A percentile compares a stretch with the other conserved stretches of the same genome.
These are phyloP conservation scores for Paraleonurus japonicus DNA, from an alignment of 257 asterid genomes.

Conservation along the genomic window DNA sequence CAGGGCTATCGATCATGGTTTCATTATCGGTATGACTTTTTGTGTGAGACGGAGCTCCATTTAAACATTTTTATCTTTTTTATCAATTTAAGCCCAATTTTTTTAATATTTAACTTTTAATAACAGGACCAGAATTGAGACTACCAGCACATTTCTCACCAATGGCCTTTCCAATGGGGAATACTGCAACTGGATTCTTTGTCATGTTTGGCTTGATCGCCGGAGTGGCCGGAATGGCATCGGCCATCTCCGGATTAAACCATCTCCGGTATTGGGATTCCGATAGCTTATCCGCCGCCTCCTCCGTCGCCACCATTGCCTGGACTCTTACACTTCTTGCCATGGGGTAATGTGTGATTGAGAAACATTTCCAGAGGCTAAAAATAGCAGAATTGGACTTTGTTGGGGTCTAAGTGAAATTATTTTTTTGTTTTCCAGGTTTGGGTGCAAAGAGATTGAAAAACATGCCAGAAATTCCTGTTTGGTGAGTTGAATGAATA, in stretches of 20 bases:
- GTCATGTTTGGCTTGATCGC: slow-evolving; percentile 72
- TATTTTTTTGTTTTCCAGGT: slow-evolving; percentile 37
- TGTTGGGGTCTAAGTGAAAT: not conserved
- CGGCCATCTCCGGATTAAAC: slow-evolving; percentile 62
- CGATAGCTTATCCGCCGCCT: slow-evolving; percentile 63
- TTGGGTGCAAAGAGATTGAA: slow-evolving; percentile 80
- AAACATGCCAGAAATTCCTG: slow-evolving; percentile 54
- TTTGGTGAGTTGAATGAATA: slow-evolving; percentile 52
- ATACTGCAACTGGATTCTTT: slow-evolving; percentile 92
- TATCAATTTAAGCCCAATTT: not conserved
- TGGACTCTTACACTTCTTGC: slow-evolving; percentile 90
- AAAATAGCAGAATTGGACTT: not conserved
- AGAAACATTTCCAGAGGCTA: not conserved
- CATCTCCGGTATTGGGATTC: slow-evolving; percentile 59
- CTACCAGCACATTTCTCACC: slow-evolving; percentile 92
- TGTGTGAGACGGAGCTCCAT: not conserved
- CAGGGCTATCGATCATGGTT: slow-evolving; percentile 76
- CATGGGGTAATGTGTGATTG: slow-evolving; percentile 61
- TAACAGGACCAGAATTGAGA: slow-evolving; percentile 60
- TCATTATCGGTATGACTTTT: slow-evolving; percentile 73
- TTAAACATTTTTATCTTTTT: no score
- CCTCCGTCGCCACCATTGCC: slow-evolving; percentile 65
- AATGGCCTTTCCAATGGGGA: slow-evolving; percentile 82
- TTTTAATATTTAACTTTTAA: not conserved
- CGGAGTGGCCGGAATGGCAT: slow-evolving; percentile 75